Percentiles rank a stretch among this genome's conserved stretches.
Evolutionary conservation across 176 grass and related monocot species (phyloP).

Genomic region (Ensete ventricosum): DNA sequence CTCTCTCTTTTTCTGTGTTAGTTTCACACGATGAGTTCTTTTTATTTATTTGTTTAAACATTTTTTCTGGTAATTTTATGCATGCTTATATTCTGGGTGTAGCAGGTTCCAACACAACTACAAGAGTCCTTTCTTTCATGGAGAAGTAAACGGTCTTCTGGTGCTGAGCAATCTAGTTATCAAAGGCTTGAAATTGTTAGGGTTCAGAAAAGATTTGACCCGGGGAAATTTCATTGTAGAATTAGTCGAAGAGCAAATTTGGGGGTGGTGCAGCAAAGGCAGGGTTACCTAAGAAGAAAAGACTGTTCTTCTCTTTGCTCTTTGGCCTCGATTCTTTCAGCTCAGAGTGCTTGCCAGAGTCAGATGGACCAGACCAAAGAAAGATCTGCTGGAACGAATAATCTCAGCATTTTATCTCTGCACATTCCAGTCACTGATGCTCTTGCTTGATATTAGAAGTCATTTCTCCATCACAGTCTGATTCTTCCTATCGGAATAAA

Average conservation of each 20-base stretch:
- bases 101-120: conserved; percentile 15
- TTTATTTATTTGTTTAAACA: not conserved
- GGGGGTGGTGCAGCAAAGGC: not conserved
- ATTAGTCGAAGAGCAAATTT: conserved; percentile 7
- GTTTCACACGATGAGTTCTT: not conserved
- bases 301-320: not conserved
- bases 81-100: not conserved
- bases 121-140: conserved; percentile 9
- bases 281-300: not conserved
- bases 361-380: not conserved
- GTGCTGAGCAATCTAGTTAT: not conserved
- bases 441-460: no score
- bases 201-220: not conserved
- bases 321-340: conserved; percentile 12
- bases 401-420: conserved; percentile 16
- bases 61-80: not conserved
- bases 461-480: not conserved
- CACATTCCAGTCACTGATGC: conserved; percentile 4
- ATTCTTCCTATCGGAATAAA: not conserved
- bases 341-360: not conserved
- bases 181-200: not conserved
- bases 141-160: conserved; percentile 8
- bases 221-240: conserved; percentile 11
- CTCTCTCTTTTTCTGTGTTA: not conserved
- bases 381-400: not conserved